These are phyloP conservation scores for Marasmius tenuissimus DNA, from an alignment of 1,284 basidiomycete genomes.

Conservation along the genomic window DNA sequence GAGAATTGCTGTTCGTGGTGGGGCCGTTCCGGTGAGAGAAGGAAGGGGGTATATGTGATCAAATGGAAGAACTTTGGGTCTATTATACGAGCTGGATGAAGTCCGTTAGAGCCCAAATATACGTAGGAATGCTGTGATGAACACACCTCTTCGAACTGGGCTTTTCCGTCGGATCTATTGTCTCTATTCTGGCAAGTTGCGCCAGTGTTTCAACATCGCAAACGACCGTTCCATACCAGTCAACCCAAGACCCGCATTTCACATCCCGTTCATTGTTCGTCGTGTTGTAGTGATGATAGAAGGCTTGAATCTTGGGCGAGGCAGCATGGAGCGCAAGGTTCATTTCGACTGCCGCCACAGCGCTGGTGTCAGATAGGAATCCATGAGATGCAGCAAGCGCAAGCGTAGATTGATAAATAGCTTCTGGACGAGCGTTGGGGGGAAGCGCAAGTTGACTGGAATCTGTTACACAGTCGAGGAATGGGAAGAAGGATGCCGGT, in stretches of 20 bases:
- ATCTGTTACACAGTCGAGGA: conserved; percentile 64
- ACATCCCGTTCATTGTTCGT: conserved; percentile 30
- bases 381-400: conserved; percentile 47
- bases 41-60: conserved; percentile 66
- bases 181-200: conserved; percentile 55
- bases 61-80: conserved; percentile 60
- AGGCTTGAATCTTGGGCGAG: conserved; percentile 72
- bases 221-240: conserved; percentile 79
- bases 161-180: conserved; percentile 44
- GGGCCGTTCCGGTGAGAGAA: conserved; percentile 35
- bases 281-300: conserved; percentile 63
- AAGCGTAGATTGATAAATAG: conserved; percentile 55
- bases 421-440: conserved; percentile 43
- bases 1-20: conserved; percentile 65
- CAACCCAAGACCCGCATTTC: conserved; percentile 81
- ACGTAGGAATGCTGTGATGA: neutral
- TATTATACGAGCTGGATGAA: conserved; percentile 22
- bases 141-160: conserved; percentile 17
- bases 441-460: conserved; percentile 40
- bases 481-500: conserved; percentile 66
- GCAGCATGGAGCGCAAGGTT: conserved; percentile 68
- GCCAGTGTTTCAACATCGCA: conserved; percentile 70
- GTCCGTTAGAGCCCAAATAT: neutral
- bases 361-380: conserved; percentile 47
- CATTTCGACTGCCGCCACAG: conserved; percentile 55